These are phyloP conservation scores for Albizia julibrissin DNA, from an alignment of 306 rosid genomes.

Conservation along the genomic window DNA sequence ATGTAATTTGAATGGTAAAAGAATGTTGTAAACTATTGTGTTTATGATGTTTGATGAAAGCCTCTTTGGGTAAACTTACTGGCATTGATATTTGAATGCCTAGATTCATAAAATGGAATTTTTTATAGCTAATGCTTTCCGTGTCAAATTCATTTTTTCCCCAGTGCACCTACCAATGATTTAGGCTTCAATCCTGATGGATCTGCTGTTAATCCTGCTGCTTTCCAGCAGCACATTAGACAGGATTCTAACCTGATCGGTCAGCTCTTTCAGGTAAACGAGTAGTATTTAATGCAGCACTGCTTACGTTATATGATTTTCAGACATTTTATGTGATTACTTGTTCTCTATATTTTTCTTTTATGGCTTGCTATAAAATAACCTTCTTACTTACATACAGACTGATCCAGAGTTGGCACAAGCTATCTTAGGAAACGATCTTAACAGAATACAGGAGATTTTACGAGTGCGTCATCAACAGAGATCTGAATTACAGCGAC, in stretches of 20 bases:
- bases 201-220: constrained; percentile 85
- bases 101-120: neutral
- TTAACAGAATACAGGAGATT: constrained; percentile 72
- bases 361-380: constrained; percentile 17
- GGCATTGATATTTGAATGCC: neutral
- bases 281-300: constrained; percentile 3
- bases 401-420: constrained; percentile 91
- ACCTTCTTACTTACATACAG: constrained; percentile 45
- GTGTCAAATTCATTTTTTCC: constrained; percentile 22
- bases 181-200: constrained; percentile 84
- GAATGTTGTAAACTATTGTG: constrained; percentile 2
- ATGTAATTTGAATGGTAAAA: constrained; percentile 1
- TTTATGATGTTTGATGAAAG: neutral
- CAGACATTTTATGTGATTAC: neutral
- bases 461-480: constrained; percentile 63
- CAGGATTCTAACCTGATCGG: constrained; percentile 69
- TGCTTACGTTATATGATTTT: neutral
- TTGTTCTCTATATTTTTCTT: constrained; percentile 22
- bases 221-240: constrained; percentile 85
- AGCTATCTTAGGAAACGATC: constrained; percentile 78
- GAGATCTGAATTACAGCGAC: constrained; percentile 58
- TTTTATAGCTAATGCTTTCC: constrained; percentile 14
- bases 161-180: constrained; percentile 53
- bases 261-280: constrained; percentile 76
- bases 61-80: neutral